phyloP scores from a whole-genome alignment of 2,329 filamentous ascomycete species.

The Parasarocladium wereldwijsianum region DNA sequence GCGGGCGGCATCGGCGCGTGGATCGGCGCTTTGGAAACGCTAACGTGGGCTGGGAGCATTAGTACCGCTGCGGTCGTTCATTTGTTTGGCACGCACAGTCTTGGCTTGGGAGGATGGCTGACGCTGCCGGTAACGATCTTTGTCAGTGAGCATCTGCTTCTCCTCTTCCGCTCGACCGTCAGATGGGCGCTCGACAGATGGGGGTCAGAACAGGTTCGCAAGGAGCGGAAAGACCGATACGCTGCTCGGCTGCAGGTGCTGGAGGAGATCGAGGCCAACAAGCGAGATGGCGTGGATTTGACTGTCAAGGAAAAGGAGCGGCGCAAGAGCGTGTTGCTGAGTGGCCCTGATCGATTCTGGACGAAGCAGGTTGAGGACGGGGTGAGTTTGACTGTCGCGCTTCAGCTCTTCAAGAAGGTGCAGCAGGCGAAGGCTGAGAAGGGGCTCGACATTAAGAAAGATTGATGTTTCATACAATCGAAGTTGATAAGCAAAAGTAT shows the following conservation, averaged over 20 bases:
- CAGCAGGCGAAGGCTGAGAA: constrained; percentile 7
- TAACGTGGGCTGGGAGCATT: constrained; percentile 60
- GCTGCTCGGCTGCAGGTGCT: constrained; percentile 20
- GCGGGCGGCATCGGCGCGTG: constrained; percentile 63
- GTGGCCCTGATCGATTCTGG: constrained; percentile 22
- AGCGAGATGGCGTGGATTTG: constrained; percentile 16
- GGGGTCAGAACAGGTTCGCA: constrained; percentile 24
- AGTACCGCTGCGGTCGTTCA: constrained; percentile 60
- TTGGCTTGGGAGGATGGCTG: constrained; percentile 43
- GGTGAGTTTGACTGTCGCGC: constrained; percentile 18
- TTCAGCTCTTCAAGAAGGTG: constrained; percentile 18
- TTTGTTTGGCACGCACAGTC: constrained; percentile 48
- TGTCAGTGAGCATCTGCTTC: constrained; percentile 58
- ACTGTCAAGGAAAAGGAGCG: constrained; percentile 21
- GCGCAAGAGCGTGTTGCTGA: constrained; percentile 19
- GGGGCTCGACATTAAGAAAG: constrained; percentile 3
- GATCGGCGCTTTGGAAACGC: constrained; percentile 51
- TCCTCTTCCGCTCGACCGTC: constrained; percentile 36
- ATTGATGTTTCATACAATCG: no score
- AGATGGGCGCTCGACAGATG: constrained; percentile 20
- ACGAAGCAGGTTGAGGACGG: constrained; percentile 26
- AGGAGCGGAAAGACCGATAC: constrained; percentile 24
- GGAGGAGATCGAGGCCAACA: constrained; percentile 25
- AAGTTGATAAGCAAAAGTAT: no score
- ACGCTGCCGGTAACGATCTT: constrained; percentile 56